These are phyloP conservation scores for Saturnispora gosingensis DNA, from an alignment of 805 yeast species.

Conservation along the genomic window DNA sequence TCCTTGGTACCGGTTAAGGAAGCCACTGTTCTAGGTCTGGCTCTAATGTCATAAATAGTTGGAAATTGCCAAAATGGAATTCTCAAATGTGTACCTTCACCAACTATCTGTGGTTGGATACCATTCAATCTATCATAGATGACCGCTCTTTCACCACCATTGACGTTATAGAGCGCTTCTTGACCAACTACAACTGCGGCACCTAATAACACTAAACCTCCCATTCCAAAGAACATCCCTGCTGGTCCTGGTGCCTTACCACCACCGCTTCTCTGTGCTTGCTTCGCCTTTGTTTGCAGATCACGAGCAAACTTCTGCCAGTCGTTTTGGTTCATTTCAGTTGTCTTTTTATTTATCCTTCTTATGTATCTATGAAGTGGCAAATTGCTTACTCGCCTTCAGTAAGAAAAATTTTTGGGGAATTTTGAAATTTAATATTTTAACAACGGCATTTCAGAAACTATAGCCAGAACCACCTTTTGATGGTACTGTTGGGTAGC, in stretches of 20 bases:
- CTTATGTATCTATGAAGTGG: background rate
- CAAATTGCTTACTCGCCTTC: background rate
- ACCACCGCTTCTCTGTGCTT: constrained; percentile 27
- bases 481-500: background rate
- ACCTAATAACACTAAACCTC: constrained; percentile 50
- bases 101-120: constrained; percentile 69
- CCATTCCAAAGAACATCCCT: constrained; percentile 53
- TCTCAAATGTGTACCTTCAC: constrained; percentile 92
- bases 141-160: constrained; percentile 98
- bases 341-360: background rate
- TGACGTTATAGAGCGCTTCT: constrained; percentile 70
- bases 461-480: background rate
- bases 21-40: constrained; percentile 93
- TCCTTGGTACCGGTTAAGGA: constrained; percentile 97
- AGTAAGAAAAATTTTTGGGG: background rate
- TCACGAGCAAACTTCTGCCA: constrained; percentile 46
- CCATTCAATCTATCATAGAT: constrained; percentile 84
- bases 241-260: constrained; percentile 32
- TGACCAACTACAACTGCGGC: constrained; percentile 47
- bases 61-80: constrained; percentile 95
- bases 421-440: background rate
- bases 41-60: constrained; percentile 86
- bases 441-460: background rate
- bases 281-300: constrained; percentile 37
- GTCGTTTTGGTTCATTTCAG: constrained; percentile 30